A percentile compares a stretch with the other conserved stretches of the same genome.
Conservation (phyloP, 2,329 filamentous ascomycete species). For the Aspergillus phoenicis region DNA sequence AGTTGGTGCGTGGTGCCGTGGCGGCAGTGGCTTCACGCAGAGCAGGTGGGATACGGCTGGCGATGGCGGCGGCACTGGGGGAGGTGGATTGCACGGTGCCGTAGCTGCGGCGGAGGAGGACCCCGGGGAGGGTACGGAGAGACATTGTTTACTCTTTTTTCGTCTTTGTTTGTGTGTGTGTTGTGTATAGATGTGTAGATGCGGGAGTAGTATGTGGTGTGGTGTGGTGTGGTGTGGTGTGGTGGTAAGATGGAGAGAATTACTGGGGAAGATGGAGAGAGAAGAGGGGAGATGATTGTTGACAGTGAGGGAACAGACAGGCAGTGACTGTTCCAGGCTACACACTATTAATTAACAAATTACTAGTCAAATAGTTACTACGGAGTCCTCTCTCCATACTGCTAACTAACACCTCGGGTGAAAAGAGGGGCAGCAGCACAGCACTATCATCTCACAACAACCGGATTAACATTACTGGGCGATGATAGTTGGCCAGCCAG, state of each 20-base stretch:
- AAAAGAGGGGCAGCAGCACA: not conserved
- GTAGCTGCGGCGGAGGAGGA: constrained; percentile 37
- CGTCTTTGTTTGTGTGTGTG: not conserved
- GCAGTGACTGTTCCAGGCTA: not conserved
- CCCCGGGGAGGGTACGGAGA: constrained; percentile 33
- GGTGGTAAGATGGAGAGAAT: not conserved
- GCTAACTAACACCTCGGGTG: not conserved
- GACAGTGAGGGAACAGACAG: not conserved
- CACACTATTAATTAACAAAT: too few relatives aligned
- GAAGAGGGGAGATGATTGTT: not conserved
- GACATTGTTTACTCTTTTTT: constrained; percentile 26
- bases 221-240: not conserved
- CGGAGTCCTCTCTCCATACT: not conserved
- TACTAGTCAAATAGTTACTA: not conserved
- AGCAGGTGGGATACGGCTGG: constrained; percentile 34
- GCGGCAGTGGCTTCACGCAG: constrained; percentile 42
- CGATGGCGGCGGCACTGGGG: constrained; percentile 33
- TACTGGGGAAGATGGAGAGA: not conserved
- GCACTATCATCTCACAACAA: too few relatives aligned
- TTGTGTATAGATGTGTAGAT: not conserved
- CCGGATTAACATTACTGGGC: too few relatives aligned
- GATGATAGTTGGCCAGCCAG: not conserved
- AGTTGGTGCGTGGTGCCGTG: constrained; percentile 65
- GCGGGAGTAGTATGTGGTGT: not conserved
- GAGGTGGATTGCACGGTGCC: constrained; percentile 42